Conservation (phyloP, 2,329 filamentous ascomycete genomes). For the Penicillium frequentans region DNA sequence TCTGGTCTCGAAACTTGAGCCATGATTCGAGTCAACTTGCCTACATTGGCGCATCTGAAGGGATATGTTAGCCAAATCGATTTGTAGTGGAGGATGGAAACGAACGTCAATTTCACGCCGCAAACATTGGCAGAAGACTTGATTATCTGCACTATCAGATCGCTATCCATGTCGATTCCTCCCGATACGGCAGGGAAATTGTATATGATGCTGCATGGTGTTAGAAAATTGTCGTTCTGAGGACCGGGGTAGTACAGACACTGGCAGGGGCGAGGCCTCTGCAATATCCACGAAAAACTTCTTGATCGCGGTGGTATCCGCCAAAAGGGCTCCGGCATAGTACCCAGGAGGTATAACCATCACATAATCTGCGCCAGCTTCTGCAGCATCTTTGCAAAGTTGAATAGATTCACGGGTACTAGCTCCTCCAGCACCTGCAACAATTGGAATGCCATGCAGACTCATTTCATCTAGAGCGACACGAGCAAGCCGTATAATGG, state of each 20-base stretch:
- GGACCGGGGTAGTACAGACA: not conserved
- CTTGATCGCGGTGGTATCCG: not conserved
- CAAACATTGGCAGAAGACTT: not conserved
- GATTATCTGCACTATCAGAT: not conserved
- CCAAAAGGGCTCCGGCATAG: not conserved
- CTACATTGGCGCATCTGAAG: not conserved
- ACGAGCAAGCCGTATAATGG: not conserved
- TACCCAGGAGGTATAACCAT: not conserved
- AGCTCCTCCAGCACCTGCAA: not conserved
- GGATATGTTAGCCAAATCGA: not conserved
- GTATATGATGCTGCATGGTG: not conserved
- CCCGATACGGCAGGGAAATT: not conserved
- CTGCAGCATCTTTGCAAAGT: constrained; percentile 1
- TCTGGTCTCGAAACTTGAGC: not conserved
- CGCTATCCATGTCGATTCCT: constrained; percentile 1
- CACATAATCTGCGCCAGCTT: not conserved
- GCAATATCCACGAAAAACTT: not conserved
- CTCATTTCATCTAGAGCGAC: not conserved
- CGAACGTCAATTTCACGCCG: not conserved
- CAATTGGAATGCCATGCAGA: not conserved
- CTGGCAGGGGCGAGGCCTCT: not conserved
- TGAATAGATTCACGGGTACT: not conserved
- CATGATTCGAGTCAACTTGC: constrained; percentile 1
- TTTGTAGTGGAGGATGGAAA: not conserved
- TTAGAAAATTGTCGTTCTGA: not conserved